Percentiles rank a stretch among this genome's conserved stretches.
phyloP scores from a whole-genome alignment of 768 basidiomycete species.

The Auriscalpium orientale region DNA sequence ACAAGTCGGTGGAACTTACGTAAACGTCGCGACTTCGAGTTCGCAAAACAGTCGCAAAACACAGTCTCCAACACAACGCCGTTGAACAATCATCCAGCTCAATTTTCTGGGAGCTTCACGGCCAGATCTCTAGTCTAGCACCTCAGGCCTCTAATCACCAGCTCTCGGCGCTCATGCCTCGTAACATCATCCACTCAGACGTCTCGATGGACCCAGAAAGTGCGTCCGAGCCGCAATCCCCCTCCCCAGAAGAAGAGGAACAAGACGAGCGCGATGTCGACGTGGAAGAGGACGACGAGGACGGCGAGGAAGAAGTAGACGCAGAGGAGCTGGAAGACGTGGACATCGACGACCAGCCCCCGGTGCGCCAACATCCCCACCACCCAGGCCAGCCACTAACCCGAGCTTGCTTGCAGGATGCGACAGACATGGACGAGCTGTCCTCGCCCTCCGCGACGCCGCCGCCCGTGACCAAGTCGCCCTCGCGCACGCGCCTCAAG shows the following conservation, averaged over 20 bases:
- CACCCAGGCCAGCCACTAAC: too few relatives aligned
- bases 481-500: conserved; percentile 37
- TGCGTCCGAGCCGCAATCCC: conserved; percentile 10
- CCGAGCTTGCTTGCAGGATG: neutral
- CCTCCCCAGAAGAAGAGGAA: conserved; percentile 23
- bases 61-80: too few relatives aligned
- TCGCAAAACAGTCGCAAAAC: too few relatives aligned
- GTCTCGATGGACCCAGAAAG: conserved; percentile 12
- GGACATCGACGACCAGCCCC: too few relatives aligned
- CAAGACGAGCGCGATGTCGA: conserved; percentile 26
- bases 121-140: too few relatives aligned
- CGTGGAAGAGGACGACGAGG: too few relatives aligned
- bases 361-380: too few relatives aligned
- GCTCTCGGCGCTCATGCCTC: neutral
- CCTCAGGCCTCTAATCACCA: too few relatives aligned
- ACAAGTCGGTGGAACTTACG: too few relatives aligned
- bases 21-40: too few relatives aligned
- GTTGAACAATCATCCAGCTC: too few relatives aligned
- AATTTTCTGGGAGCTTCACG: too few relatives aligned
- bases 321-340: conserved; percentile 14
- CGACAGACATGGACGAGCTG: conserved; percentile 11
- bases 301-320: conserved; percentile 29
- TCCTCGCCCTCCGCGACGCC: conserved; percentile 15
- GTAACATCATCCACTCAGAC: conserved; percentile 13
- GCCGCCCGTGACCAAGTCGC: conserved; percentile 14